phyloP scores from a whole-genome alignment of 345 rosid genomes.

The Abelmoschus esculentus region DNA sequence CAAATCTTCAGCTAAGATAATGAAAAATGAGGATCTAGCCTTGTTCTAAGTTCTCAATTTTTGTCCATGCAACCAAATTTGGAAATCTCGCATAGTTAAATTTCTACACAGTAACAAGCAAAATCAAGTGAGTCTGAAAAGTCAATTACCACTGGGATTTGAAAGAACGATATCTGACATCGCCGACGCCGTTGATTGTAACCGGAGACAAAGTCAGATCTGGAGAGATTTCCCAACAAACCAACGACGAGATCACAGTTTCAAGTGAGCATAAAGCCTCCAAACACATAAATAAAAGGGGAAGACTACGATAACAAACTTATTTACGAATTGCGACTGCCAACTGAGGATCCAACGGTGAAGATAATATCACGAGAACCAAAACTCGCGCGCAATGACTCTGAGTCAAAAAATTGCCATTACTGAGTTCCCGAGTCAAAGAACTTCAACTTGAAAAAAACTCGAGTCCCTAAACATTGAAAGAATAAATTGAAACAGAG shows the following conservation, averaged over 20 bases:
- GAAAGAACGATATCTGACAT: slow-evolving; percentile 46
- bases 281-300: background rate
- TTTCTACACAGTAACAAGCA: slow-evolving; percentile 6
- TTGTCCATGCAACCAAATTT: slow-evolving; percentile 12
- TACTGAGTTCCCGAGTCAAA: slow-evolving; percentile 19
- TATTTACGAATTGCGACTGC: slow-evolving; percentile 15
- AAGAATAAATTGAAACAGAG: background rate
- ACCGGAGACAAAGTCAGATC: slow-evolving; percentile 37
- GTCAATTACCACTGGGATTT: slow-evolving; percentile 26
- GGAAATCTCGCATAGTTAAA: background rate
- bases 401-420: slow-evolving; percentile 35
- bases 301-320: slow-evolving; percentile 27
- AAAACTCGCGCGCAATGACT: slow-evolving; percentile 30
- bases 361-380: slow-evolving; percentile 19
- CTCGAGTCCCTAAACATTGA: background rate
- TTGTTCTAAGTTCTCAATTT: background rate
- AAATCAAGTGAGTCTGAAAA: background rate
- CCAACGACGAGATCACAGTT: slow-evolving; percentile 34
- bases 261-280: slow-evolving; percentile 17
- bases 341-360: slow-evolving; percentile 33
- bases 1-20: background rate
- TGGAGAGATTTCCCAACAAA: slow-evolving; percentile 24
- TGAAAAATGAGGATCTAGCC: slow-evolving; percentile 2
- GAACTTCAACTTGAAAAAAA: slow-evolving; percentile 15
- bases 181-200: slow-evolving; percentile 36